Conservation (phyloP, 345 rosid species). For the Dimocarpus longan region DNA sequence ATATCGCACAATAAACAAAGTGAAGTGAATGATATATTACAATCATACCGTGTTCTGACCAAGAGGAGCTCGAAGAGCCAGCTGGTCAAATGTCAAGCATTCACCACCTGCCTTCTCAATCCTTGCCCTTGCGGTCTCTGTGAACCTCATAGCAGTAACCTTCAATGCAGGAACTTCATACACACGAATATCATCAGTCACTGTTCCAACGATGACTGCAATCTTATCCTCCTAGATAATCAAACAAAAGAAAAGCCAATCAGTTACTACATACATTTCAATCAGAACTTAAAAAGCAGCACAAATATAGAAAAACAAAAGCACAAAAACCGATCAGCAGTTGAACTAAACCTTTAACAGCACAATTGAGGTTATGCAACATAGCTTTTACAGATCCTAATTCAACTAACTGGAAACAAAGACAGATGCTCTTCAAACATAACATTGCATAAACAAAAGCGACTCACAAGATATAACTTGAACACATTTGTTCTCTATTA, state of each 20-base stretch:
- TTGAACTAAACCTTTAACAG: not conserved
- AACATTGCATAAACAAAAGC: not conserved
- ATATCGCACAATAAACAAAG: not conserved
- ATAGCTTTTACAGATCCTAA: not conserved
- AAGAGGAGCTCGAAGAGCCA: conserved; percentile 88
- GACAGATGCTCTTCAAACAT: not conserved
- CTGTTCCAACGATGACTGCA: conserved; percentile 81
- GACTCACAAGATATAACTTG: not conserved
- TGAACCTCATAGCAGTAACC: conserved; percentile 82
- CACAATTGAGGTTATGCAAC: not conserved
- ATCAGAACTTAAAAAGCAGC: not conserved
- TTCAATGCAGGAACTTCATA: conserved; percentile 82
- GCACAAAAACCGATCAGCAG: not conserved
- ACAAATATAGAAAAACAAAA: not conserved
- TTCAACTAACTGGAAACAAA: not conserved
- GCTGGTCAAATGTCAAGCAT: conserved; percentile 90
- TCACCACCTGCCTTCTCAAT: conserved; percentile 98
- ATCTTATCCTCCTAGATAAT: conserved; percentile 61
- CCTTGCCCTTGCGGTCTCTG: conserved; percentile 89
- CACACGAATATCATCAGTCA: conserved; percentile 82
- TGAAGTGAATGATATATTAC: not conserved
- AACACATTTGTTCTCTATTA: not conserved
- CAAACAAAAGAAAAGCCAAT: not conserved
- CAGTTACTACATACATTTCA: not conserved
- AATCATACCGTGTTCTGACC: conserved; percentile 85